A percentile compares a stretch with the other conserved stretches of the same genome.
Evolutionary conservation across 129 eudicot genomes (phyloP).

Genomic region (Dittrichia graveolens): DNA sequence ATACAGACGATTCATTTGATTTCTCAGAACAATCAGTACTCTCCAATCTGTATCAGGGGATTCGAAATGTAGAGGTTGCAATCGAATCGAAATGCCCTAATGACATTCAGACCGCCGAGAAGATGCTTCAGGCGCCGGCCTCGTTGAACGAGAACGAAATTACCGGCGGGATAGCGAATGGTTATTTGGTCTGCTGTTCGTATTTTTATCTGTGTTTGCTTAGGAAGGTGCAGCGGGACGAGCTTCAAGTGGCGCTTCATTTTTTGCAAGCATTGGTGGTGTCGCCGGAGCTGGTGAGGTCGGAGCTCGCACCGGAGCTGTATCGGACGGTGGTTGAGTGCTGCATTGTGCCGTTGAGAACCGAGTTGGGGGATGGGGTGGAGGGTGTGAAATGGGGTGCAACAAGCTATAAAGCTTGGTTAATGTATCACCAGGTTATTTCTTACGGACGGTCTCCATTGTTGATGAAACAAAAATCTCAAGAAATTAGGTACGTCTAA

Average conservation of each 20-base stretch:
- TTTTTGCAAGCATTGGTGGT: constrained; percentile 69
- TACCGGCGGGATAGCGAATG: constrained; percentile 57
- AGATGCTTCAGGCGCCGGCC: constrained; percentile 80
- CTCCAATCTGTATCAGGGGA: constrained; percentile 64
- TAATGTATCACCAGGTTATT: constrained; percentile 72
- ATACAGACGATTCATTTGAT: constrained; percentile 51
- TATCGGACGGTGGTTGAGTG: constrained; percentile 35
- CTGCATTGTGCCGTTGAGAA: constrained; percentile 23
- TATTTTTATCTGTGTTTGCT: constrained; percentile 64
- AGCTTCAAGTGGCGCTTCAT: constrained; percentile 69
- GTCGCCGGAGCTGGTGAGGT: constrained; percentile 44
- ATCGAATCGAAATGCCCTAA: constrained; percentile 17
- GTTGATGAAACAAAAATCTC: constrained; percentile 34
- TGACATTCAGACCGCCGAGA: constrained; percentile 41
- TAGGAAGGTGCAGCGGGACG: constrained; percentile 48
- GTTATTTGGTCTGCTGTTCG: constrained; percentile 49
- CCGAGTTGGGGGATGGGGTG: background rate
- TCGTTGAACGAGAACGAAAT: constrained; percentile 57
- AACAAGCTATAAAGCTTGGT: constrained; percentile 63
- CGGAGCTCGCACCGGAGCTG: constrained; percentile 59
- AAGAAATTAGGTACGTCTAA: constrained; percentile 40
- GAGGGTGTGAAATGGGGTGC: constrained; percentile 56
- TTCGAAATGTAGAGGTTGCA: constrained; percentile 52
- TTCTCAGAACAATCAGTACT: constrained; percentile 52
- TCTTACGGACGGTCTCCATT: constrained; percentile 49